A percentile compares a stretch with the other conserved stretches of the same genome.
Evolutionary conservation across 768 basidiomycete species (phyloP).

Genomic region (Tricholoma flavovirens): DNA sequence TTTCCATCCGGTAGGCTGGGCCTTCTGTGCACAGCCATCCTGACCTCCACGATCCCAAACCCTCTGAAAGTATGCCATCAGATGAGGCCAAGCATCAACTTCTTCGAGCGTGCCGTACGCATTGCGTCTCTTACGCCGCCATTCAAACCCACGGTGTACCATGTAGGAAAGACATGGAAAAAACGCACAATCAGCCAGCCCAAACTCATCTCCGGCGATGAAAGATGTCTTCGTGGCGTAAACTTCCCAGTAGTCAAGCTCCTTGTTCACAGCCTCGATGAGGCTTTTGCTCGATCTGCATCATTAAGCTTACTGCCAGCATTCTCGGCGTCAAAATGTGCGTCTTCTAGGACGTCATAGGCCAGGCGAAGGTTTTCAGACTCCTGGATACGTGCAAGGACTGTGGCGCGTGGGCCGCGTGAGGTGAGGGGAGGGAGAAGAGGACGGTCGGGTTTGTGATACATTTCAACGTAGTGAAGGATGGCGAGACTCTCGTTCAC

Average conservation of each 20-base stretch:
- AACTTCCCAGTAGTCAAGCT: conserved; percentile 22
- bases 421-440: conserved; percentile 18
- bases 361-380: conserved; percentile 22
- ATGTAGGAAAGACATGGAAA: conserved; percentile 23
- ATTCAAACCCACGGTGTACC: conserved; percentile 24
- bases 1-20: conserved; percentile 22
- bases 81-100: conserved; percentile 16
- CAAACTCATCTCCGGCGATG: conserved; percentile 22
- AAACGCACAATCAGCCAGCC: conserved; percentile 22
- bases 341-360: conserved; percentile 23
- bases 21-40: conserved; percentile 18
- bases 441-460: conserved; percentile 12
- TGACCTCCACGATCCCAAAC: conserved; percentile 19
- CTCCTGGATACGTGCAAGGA: conserved; percentile 21
- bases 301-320: conserved; percentile 7
- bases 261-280: conserved; percentile 14
- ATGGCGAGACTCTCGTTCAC: conserved; percentile 26
- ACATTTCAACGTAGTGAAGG: conserved; percentile 24
- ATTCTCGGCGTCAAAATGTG: conserved; percentile 17
- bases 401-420: conserved; percentile 12
- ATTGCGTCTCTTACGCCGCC: conserved; percentile 4
- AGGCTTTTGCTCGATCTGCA: conserved; percentile 12
- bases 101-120: neutral
- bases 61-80: conserved; percentile 18
- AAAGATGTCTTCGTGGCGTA: conserved; percentile 16